A percentile compares a stretch with the other conserved stretches of the same genome.
phyloP scores from a whole-genome alignment of 2,329 filamentous ascomycete genomes.

The Alternaria longipes region DNA sequence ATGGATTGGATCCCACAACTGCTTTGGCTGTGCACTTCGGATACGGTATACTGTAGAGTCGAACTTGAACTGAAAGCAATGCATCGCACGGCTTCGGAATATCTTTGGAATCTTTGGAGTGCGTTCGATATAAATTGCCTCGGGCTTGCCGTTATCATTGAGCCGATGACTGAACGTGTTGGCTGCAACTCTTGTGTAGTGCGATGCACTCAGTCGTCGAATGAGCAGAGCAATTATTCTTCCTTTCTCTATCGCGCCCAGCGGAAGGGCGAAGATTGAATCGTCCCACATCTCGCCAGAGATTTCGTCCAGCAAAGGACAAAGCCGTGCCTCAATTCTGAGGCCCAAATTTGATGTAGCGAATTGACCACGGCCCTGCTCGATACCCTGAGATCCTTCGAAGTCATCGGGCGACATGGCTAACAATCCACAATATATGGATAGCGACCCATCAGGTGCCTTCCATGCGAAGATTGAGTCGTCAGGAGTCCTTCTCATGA shows the following conservation, averaged over 20 bases:
- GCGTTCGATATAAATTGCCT: neutral
- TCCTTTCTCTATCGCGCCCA: neutral
- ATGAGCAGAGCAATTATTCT: neutral
- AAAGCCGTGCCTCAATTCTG: neutral
- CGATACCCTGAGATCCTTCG: neutral
- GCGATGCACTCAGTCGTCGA: neutral
- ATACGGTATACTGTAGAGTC: neutral
- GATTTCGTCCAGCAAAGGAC: too few relatives aligned
- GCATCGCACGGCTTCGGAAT: neutral
- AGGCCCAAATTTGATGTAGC: constrained; percentile 1
- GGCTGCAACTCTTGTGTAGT: neutral
- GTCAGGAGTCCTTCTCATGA: too few relatives aligned
- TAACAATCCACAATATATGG: neutral
- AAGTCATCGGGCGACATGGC: constrained; percentile 9
- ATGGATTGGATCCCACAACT: neutral
- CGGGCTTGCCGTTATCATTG: too few relatives aligned
- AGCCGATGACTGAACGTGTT: neutral
- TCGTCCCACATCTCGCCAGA: too few relatives aligned
- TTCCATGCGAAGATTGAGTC: too few relatives aligned
- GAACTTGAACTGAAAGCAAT: neutral
- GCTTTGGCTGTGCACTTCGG: neutral
- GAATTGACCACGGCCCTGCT: neutral
- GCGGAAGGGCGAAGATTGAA: neutral
- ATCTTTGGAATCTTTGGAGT: neutral
- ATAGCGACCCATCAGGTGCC: too few relatives aligned